Base-by-base conservation (phyloP, 1,284 basidiomycete genomes). In the Irpex rosettiformis region DNA sequence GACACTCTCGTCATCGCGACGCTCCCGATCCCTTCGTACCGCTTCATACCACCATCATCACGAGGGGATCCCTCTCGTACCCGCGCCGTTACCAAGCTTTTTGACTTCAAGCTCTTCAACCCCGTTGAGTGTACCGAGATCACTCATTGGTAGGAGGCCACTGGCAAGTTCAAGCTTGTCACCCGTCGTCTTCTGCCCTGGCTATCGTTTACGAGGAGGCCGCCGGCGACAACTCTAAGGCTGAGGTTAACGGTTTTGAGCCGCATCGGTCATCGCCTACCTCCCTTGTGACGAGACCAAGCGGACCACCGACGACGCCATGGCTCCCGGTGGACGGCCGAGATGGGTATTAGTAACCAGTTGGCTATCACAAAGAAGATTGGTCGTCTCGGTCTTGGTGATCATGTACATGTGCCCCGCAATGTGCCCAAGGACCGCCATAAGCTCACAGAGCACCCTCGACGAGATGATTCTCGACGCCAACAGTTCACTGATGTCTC, bases 271-370 rank as follows among this genome's bases (percentile, higher is more conserved):
- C 66, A 98, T 98, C 81, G 98, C 94, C 78, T 96, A 98, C 75
- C 96, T 96, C 66, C 96, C 96, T 65, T 94, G 96, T 78, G 91
- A 92, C 7, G 96, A 99, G 76, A 99, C 96, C 76, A 97, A 98
- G 83, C 93, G 97, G 79, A 99, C 96, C 37, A 97, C 98, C 72
- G 94, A 98, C 73, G 94, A 98, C 75, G 96, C 96, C 61, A 81
- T 95, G 63, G 89, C 89, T 61, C 93, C 98, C 73, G 96, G 96
- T 79, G 95, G 98, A 67, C 91, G 91, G 96, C 98, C 76, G 98
- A 98, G 90, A 98, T 98, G 96, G 95, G 98, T 65, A 98, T 96
- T 52, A 96, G 96, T 86, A 96, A 98, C 77, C 94, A 98, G 81
- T 92, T 98, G 71, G 96, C 96, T 68, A 98, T 98, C 67, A 96